phyloP scores from a whole-genome alignment of 495 filamentous ascomycete genomes.

The Penicillium egyptiacum region DNA sequence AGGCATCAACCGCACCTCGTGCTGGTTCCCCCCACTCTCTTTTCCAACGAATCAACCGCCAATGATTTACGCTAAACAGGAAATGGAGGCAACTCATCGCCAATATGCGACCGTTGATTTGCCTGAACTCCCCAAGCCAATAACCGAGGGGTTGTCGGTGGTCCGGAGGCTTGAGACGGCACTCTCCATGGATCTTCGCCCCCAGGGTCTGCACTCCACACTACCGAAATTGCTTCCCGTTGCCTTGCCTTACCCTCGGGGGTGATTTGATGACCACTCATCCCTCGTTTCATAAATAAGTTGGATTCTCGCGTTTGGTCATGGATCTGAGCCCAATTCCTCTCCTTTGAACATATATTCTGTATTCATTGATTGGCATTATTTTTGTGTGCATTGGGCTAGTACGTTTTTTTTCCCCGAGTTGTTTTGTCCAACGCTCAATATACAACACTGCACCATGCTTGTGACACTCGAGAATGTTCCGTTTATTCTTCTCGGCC shows the following conservation, averaged over 20 bases:
- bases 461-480: conserved; percentile 52
- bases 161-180: conserved; percentile 10
- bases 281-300: conserved; percentile 11
- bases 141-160: conserved; percentile 3
- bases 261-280: not conserved
- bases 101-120: conserved; percentile 7
- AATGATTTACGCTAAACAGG: not conserved
- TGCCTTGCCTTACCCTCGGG: conserved; percentile 11
- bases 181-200: conserved; percentile 14
- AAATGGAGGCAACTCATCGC: not conserved
- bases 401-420: not conserved
- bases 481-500: conserved; percentile 58
- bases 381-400: not conserved
- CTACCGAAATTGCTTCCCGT: conserved; percentile 16
- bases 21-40: not conserved
- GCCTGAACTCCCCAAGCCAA: not conserved
- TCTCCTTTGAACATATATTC: not conserved
- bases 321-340: not conserved
- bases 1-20: not conserved
- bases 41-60: conserved; percentile 4
- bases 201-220: conserved; percentile 9
- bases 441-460: conserved; percentile 19
- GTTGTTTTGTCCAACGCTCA: conserved; percentile 1
- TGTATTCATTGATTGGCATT: conserved; percentile 4
- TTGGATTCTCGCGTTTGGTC: not conserved